These are phyloP conservation scores for Saccharum officinarum DNA, from an alignment of 176 grass and related monocot species.

Conservation along the genomic window DNA sequence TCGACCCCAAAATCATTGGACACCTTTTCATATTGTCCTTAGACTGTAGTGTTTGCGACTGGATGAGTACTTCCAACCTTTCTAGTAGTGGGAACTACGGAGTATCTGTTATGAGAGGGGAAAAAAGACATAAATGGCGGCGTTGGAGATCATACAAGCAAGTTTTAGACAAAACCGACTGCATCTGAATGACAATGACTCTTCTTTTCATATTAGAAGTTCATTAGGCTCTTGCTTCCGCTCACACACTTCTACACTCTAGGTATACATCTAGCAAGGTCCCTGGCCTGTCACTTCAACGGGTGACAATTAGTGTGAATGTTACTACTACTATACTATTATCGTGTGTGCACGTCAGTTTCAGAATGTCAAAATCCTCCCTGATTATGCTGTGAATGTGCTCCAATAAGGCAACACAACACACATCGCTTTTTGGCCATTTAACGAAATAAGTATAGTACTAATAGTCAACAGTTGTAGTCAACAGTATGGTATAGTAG, in stretches of 20 bases:
- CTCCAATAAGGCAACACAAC: neutral
- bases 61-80: neutral
- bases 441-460: no score
- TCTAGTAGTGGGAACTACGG: no score
- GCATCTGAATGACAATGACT: neutral
- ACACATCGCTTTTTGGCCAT: neutral
- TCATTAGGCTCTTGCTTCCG: neutral
- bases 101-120: no score
- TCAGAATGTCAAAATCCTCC: neutral
- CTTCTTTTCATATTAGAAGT: neutral
- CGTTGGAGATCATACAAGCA: neutral
- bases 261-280: neutral
- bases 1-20: neutral
- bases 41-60: neutral
- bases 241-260: neutral
- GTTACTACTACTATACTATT: neutral
- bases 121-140: no score
- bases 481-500: no score
- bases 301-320: neutral
- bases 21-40: neutral
- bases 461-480: no score
- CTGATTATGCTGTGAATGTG: neutral
- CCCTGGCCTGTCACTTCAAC: neutral
- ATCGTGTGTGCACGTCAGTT: neutral
- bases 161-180: neutral